Conservation (phyloP, 306 rosid genomes). For the Prinsepia uniflora region DNA sequence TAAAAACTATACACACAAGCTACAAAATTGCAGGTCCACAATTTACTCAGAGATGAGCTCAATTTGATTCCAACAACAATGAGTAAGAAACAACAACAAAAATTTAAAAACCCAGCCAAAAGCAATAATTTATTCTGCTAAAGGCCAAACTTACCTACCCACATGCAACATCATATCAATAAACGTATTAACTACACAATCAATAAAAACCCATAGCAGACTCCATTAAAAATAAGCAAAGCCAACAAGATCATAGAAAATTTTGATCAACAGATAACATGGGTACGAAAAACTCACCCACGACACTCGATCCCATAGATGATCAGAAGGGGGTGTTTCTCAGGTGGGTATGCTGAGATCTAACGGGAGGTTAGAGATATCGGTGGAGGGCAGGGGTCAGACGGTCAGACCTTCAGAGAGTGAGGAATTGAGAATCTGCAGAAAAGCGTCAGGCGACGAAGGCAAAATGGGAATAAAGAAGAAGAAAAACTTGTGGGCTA, state of each 20-base stretch:
- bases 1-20: background rate
- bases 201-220: slow-evolving; percentile 2
- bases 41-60: background rate
- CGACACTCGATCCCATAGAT: slow-evolving; percentile 98
- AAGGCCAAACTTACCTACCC: background rate
- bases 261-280: background rate
- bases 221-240: background rate
- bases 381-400: background rate
- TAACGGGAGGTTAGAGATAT: slow-evolving; percentile 40
- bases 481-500: slow-evolving; percentile 8
- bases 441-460: slow-evolving; percentile 21
- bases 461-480: slow-evolving; percentile 37
- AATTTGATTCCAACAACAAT: background rate
- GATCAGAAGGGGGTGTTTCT: slow-evolving; percentile 14
- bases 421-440: slow-evolving; percentile 21
- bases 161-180: slow-evolving; percentile 23
- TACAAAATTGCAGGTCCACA: too few relatives aligned
- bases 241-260: slow-evolving; percentile 6
- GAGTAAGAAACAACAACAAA: background rate
- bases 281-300: slow-evolving; percentile 55
- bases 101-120: background rate
- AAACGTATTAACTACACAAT: slow-evolving; percentile 12
- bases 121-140: background rate
- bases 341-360: slow-evolving; percentile 44
- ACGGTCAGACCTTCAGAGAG: slow-evolving; percentile 15